A percentile compares a stretch with the other conserved stretches of the same genome.
Evolutionary conservation across 768 basidiomycete genomes (phyloP).

Genomic region (Naganishia vishniacii): DNA sequence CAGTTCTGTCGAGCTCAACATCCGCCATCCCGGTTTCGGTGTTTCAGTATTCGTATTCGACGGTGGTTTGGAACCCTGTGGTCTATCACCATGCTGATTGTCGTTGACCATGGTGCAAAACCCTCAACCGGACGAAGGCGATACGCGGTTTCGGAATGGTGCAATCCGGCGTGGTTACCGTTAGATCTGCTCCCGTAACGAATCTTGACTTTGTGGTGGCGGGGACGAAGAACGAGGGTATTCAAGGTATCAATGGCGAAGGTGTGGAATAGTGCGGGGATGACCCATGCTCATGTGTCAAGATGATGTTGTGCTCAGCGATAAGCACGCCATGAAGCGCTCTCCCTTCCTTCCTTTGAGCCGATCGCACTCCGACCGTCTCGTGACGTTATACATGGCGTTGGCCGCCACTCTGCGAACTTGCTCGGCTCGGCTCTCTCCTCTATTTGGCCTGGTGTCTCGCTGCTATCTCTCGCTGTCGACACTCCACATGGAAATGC

Average conservation of each 20-base stretch:
- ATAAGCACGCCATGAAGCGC: constrained; percentile 4
- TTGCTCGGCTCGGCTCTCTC: neutral
- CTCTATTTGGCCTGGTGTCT: neutral
- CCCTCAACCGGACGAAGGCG: neutral
- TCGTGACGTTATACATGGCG: too few species aligned
- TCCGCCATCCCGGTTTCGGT: constrained; percentile 13
- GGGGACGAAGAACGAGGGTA: too few species aligned
- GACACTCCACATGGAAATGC: too few species aligned
- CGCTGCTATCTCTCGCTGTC: too few species aligned
- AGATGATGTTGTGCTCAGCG: neutral
- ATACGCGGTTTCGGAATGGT: neutral
- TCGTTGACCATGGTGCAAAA: constrained; percentile 4
- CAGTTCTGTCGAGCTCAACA: constrained; percentile 11
- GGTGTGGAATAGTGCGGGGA: neutral
- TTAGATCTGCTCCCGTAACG: neutral
- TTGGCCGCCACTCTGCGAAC: too few species aligned
- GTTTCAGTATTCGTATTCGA: constrained; percentile 3
- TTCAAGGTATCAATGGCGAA: neutral
- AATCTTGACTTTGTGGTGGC: too few species aligned
- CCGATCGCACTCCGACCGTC: neutral
- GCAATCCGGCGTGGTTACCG: neutral
- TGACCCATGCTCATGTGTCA: too few species aligned
- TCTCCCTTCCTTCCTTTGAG: neutral
- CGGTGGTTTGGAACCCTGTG: neutral
- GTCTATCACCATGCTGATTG: neutral